Base-by-base conservation (phyloP, 1,284 basidiomycete species). In the Malassezia yamatoensis region DNA sequence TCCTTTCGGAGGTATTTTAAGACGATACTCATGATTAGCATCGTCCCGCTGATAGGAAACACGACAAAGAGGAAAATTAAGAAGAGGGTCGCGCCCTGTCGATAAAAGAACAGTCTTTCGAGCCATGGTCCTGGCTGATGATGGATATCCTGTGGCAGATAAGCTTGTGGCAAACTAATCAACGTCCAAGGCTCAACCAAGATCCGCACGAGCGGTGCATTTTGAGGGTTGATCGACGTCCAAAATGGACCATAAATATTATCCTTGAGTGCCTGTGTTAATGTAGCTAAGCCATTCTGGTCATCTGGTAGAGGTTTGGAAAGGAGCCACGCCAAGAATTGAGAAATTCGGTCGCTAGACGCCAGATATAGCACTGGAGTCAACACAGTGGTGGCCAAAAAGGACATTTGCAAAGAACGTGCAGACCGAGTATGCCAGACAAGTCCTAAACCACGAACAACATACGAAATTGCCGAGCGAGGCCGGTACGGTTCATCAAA, bases 1-100 rank as follows among this genome's bases (percentile, higher is more conserved):
- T 94, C 86, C 77, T 93, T 93, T 56, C 96, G 79, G 1, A 98
- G 80, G 71, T 91, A 91, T n/a, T 88, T 80, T 12, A 94, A 78
- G 18, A 96, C 76, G 8, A 81, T 79, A 74, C 87, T 96, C 3
- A 96, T 79, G 1, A 82, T 75, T 34, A 81, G 77, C 3, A 86
- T 86, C 0, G 90, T 93, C 1, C 80, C 79, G 2, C 83, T 81
- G 68, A 94, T 93, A 0, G 93, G 93, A 1, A 89, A 74, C 1
- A 90, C 78, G 68, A 94, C 83, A 35, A 53, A 58, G 18, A 58
- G 13, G 13, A 58, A 33, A 13, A 58, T 13, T 24, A 53, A 38
- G 24, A 58, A 49, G 18, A 58, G 34, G n/a, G 55, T 58, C 11
- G 55, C 47, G n/a, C 45, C 41, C n/a, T 51, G 55, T 37, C 55